Base-by-base conservation (phyloP, 1,284 basidiomycete genomes). In the Ustilago tritici region DNA sequence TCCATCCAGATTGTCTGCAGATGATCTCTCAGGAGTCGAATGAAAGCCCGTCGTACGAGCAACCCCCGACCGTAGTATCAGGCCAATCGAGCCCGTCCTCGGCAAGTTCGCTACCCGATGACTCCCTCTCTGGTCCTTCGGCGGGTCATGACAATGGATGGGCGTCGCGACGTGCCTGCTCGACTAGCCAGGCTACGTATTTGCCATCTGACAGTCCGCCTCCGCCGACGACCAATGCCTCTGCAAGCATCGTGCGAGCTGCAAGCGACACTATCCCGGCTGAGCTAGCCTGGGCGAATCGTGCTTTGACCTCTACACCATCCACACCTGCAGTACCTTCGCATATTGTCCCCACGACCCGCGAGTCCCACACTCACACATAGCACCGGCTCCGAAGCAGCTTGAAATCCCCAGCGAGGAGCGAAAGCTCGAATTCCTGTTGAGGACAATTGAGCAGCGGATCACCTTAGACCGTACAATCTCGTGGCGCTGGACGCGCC, bases 401-500 rank as follows among this genome's bases (percentile, higher is more conserved):
- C 54, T n/a, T 3, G 58, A 55, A 2, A 32, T 56, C 1, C 31
- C 52, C 6, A 31, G 35, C 0, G 35, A 41, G n/a, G 64, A 61
- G 23, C 23, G 52, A 9, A 66, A 61, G 58, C 64, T 66, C 10
- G 64, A 61, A 7, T 66, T 41, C 36, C 15, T 59, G 36, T 36
- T 66, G 9, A 53, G 64, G 2, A 66, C 58, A 3, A 66, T 50
- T 12, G 64, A 65, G 11, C 17, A 12, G 32, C 35, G 47, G 11
- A 46, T 58, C 11, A 8, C 5, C 36, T 17, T 19, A 11, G 54
- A 40, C 32, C 36, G 14, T n/a, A 50, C 28, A 11, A 12, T 32
- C 14, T 4, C n/a, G 11, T 19, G 49, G 12, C 4, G 10, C 15
- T 50, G 49, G 49, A 50, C 28, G 4, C 49, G 49, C 31, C 28